phyloP scores from a whole-genome alignment of 306 rosid genomes.

The Geum urbanum region DNA sequence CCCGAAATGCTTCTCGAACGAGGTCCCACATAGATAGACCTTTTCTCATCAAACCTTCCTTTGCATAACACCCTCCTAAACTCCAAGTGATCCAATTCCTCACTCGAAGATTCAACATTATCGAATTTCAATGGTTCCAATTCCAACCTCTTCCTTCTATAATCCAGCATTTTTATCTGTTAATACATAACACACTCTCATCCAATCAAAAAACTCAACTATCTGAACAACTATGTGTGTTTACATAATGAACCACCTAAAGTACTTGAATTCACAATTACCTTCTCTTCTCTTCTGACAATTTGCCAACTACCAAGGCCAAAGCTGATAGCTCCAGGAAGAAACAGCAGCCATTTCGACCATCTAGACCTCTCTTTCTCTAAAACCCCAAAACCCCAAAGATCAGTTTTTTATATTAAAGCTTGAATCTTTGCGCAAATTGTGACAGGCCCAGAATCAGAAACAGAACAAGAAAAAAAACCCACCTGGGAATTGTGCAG shows the following conservation, averaged over 20 bases:
- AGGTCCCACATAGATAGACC: conserved; percentile 77
- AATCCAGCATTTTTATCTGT: conserved; percentile 68
- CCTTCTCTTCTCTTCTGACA: conserved; percentile 88
- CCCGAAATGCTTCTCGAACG: conserved; percentile 99
- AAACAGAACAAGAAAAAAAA: background rate
- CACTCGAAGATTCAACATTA: conserved; percentile 35
- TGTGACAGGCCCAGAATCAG: conserved; percentile 15
- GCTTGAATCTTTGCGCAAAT: background rate
- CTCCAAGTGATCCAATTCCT: conserved; percentile 60
- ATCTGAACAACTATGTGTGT: too few relatives aligned
- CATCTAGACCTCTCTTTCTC: conserved; percentile 50
- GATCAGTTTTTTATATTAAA: background rate
- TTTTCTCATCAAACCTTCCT: conserved; percentile 75
- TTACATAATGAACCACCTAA: too few relatives aligned
- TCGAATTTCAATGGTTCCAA: conserved; percentile 61
- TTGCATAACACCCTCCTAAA: conserved; percentile 67
- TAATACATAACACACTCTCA: conserved; percentile 8
- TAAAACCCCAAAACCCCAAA: background rate
- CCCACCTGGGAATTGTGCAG: conserved; percentile 50
- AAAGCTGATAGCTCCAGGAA: conserved; percentile 89
- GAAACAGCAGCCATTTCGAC: conserved; percentile 67
- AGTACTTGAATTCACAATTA: conserved; percentile 3
- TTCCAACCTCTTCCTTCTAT: conserved; percentile 66
- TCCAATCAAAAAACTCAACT: background rate
- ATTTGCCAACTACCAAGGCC: conserved; percentile 99